Percentiles rank a stretch among this genome's conserved stretches.
phyloP scores from a whole-genome alignment of 208 protist species.

The Crithidia brevicula region DNA sequence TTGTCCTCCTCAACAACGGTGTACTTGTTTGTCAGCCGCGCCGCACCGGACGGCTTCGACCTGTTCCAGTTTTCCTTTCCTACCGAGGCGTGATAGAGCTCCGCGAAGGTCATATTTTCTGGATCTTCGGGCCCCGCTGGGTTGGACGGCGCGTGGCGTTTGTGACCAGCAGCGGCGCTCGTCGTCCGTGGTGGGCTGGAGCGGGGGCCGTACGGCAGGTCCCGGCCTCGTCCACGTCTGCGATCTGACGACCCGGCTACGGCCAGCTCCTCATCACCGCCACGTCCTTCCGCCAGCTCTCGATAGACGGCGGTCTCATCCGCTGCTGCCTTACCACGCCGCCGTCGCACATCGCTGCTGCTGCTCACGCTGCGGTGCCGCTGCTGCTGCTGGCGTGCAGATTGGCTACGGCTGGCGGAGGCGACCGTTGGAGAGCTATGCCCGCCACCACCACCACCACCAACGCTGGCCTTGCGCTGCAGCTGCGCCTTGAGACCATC shows the following conservation, averaged over 20 bases:
- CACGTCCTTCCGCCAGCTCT: constrained; percentile 1
- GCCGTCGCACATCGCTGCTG: constrained; percentile 27
- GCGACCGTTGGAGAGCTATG: constrained; percentile 22
- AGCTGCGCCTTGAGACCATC: constrained; percentile 59
- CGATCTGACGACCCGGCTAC: background rate
- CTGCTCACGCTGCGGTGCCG: constrained; percentile 13
- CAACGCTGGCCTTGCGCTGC: constrained; percentile 12
- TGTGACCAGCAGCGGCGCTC: background rate
- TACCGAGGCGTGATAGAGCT: constrained; percentile 25
- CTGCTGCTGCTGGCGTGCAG: constrained; percentile 24
- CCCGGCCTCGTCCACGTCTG: background rate
- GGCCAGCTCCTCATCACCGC: no score
- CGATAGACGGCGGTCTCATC: constrained; percentile 28
- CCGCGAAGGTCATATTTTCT: constrained; percentile 30
- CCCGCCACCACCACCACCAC: background rate
- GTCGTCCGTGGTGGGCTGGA: background rate
- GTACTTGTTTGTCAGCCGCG: constrained; percentile 11
- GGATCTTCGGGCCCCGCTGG: constrained; percentile 7
- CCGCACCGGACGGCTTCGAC: constrained; percentile 6
- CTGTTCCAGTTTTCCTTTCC: constrained; percentile 32
- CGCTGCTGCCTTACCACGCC: constrained; percentile 4
- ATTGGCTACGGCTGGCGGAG: constrained; percentile 25
- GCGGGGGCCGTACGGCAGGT: background rate
- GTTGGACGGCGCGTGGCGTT: constrained; percentile 9
- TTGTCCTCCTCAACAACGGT: constrained; percentile 27